Evolutionary conservation across 148 eudicot genomes (phyloP).

Genomic region (Rhododendron ovatum): DNA sequence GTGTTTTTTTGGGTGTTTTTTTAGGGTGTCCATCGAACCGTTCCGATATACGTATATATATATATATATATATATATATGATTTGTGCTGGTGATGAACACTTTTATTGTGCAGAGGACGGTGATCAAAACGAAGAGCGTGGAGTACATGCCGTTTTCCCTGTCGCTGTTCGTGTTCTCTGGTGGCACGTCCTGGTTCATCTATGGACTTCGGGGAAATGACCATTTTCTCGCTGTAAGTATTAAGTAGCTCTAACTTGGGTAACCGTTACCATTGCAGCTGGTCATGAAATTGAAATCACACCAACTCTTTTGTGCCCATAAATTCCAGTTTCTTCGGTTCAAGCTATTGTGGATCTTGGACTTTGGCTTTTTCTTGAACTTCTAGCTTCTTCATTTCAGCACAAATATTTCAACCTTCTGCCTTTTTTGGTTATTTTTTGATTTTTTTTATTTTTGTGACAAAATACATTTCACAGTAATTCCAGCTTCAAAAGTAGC

Average conservation of each 20-base stretch:
- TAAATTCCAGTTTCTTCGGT: background rate
- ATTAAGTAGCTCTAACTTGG: background rate
- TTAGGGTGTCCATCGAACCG: too few relatives aligned
- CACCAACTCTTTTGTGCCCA: background rate
- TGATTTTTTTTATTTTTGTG: too few relatives aligned
- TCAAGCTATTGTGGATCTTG: background rate
- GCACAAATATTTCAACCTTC: background rate
- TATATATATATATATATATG: too few relatives aligned
- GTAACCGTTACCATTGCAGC: background rate
- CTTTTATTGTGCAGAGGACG: slow-evolving; percentile 40
- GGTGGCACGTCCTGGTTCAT: slow-evolving; percentile 84
- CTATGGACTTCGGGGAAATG: slow-evolving; percentile 69
- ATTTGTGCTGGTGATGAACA: background rate
- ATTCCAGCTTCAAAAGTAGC: background rate
- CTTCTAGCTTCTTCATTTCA: background rate
- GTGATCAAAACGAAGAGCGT: slow-evolving; percentile 82
- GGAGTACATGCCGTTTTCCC: slow-evolving; percentile 84
- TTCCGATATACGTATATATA: too few relatives aligned
- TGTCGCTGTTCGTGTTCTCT: slow-evolving; percentile 72
- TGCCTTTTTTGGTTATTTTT: background rate
- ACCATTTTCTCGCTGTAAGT: slow-evolving; percentile 69
- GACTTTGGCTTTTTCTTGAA: background rate
- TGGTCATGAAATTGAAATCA: background rate
- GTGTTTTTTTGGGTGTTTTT: too few relatives aligned
- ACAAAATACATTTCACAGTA: background rate